Conservation (phyloP, 306 rosid genomes). For the Cucumis hystrix region DNA sequence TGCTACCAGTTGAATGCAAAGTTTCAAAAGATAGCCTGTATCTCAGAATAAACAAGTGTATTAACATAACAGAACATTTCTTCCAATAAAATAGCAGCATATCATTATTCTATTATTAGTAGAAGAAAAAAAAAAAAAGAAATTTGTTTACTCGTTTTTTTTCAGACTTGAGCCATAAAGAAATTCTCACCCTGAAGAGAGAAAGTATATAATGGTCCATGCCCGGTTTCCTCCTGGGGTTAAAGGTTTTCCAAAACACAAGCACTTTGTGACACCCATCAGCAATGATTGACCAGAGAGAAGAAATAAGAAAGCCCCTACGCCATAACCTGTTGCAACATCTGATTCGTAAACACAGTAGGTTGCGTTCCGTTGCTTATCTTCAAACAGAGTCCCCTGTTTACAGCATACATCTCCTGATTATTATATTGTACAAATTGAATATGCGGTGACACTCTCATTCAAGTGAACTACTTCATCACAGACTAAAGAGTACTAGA, state of each 20-base stretch:
- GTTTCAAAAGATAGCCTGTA: background rate
- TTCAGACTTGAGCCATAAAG: background rate
- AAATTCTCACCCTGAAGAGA: conserved; percentile 64
- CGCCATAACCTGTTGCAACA: conserved; percentile 91
- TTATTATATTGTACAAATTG: no score
- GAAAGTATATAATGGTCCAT: conserved; percentile 80
- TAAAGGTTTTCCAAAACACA: conserved; percentile 88
- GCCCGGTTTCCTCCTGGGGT: conserved; percentile 76
- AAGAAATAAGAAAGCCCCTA: conserved; percentile 74
- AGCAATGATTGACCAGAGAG: conserved; percentile 69
- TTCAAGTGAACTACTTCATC: background rate
- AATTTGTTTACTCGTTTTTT: background rate
- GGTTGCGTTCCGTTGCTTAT: conserved; percentile 34
- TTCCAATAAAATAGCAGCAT: background rate
- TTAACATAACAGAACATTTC: background rate
- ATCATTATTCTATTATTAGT: background rate
- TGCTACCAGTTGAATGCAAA: background rate
- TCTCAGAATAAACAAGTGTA: background rate
- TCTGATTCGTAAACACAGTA: conserved; percentile 82
- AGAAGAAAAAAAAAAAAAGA: background rate
- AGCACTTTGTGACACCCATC: conserved; percentile 80
- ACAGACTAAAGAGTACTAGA: background rate
- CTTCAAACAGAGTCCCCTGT: conserved; percentile 44
- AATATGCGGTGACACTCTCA: background rate
- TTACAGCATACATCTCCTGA: background rate